phyloP scores from a whole-genome alignment of 176 grass and related monocot species.

The Chloris gayana region DNA sequence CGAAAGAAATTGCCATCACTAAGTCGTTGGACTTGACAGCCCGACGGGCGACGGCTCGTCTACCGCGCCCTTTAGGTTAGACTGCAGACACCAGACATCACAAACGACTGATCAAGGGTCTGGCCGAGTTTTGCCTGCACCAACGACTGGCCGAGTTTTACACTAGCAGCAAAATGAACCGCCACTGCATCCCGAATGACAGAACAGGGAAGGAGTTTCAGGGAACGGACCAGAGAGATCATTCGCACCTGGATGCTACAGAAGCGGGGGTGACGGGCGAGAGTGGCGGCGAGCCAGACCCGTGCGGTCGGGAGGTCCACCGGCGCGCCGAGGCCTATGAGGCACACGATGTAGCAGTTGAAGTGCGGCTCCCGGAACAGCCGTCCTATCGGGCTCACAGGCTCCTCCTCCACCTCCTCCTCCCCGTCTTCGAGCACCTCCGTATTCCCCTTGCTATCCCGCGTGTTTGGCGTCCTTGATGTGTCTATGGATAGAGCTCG shows the following conservation, averaged over 20 bases:
- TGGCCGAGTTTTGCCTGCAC: no score
- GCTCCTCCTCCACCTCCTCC: background rate
- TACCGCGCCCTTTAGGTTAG: no score
- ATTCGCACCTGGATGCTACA: slow-evolving; percentile 66
- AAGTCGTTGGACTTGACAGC: no score
- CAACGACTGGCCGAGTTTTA: no score
- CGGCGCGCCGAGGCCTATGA: slow-evolving; percentile 47
- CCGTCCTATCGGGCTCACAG: slow-evolving; percentile 16
- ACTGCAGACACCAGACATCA: no score
- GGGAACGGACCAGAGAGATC: background rate
- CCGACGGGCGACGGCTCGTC: no score
- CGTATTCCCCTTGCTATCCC: no score
- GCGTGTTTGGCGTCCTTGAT: background rate
- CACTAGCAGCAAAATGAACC: no score
- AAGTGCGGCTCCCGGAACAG: slow-evolving; percentile 74
- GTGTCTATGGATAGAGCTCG: slow-evolving; percentile 25
- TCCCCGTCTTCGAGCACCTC: background rate
- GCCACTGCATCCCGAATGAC: background rate
- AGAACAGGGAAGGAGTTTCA: background rate
- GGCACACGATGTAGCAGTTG: slow-evolving; percentile 78
- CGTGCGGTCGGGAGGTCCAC: slow-evolving; percentile 48
- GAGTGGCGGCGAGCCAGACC: slow-evolving; percentile 53
- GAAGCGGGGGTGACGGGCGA: slow-evolving; percentile 79
- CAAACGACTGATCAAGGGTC: no score
- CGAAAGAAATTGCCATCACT: no score